Conservation (phyloP, 1,139 yeast species). For the Scheffersomyces titani region DNA sequence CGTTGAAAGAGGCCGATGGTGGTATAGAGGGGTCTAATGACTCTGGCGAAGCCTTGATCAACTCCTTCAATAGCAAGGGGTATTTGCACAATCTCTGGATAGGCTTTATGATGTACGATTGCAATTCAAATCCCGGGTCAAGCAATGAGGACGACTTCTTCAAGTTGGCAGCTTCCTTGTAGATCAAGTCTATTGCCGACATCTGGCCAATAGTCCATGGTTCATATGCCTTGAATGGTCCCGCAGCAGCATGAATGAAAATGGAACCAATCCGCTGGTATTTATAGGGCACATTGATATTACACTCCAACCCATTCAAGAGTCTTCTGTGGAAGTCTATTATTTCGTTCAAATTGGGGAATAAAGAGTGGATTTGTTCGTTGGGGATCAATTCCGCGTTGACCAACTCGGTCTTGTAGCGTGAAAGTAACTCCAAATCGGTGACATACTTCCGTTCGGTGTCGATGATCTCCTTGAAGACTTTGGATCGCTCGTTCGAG, state of each 20-base stretch:
- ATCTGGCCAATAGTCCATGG: constrained; percentile 88
- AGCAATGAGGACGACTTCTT: constrained; percentile 60
- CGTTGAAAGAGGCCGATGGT: constrained; percentile 61
- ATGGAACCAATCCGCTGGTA: constrained; percentile 88
- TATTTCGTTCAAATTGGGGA: constrained; percentile 84
- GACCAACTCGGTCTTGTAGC: constrained; percentile 68
- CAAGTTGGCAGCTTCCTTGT: constrained; percentile 60
- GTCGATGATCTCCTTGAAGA: constrained; percentile 79
- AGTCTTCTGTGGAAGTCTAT: constrained; percentile 92
- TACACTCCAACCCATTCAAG: constrained; percentile 84
- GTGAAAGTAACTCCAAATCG: constrained; percentile 74
- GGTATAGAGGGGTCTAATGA: constrained; percentile 32
- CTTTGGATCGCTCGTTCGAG: constrained; percentile 66
- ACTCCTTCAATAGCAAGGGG: constrained; percentile 77
- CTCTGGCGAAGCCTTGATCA: constrained; percentile 60
- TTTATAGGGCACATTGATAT: constrained; percentile 70
- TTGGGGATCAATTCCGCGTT: constrained; percentile 68
- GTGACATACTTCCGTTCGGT: constrained; percentile 93
- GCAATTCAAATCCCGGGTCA: constrained; percentile 87
- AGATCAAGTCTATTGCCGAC: constrained; percentile 80
- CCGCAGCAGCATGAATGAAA: constrained; percentile 73
- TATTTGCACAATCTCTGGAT: constrained; percentile 93
- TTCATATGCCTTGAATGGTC: constrained; percentile 85
- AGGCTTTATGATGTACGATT: constrained; percentile 87
- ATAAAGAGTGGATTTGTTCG: constrained; percentile 77